Conservation (phyloP, 768 basidiomycete species). For the Flagelloscypha sp. region DNA sequence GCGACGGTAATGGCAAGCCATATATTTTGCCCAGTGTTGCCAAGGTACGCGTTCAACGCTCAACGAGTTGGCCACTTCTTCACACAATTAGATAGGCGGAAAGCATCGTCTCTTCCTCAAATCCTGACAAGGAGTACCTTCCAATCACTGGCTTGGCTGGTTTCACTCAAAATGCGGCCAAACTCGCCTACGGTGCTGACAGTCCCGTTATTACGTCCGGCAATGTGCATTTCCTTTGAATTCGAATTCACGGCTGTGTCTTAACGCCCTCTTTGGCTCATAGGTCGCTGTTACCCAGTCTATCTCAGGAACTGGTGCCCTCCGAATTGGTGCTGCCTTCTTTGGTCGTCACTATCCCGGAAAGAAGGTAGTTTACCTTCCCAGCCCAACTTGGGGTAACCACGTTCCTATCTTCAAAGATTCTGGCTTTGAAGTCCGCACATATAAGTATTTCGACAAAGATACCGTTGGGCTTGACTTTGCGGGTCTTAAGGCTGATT, state of each 20-base stretch:
- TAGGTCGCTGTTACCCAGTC: conserved; percentile 86
- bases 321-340: conserved; percentile 92
- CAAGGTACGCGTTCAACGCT: conserved; percentile 42
- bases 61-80: conserved; percentile 5
- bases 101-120: conserved; percentile 52
- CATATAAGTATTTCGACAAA: conserved; percentile 92
- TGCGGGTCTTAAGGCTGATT: conserved; percentile 79
- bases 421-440: conserved; percentile 87
- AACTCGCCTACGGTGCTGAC: conserved; percentile 86
- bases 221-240: conserved; percentile 41
- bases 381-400: conserved; percentile 95
- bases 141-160: conserved; percentile 86
- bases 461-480: conserved; percentile 89
- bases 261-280: conserved; percentile 7
- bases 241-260: conserved; percentile 1
- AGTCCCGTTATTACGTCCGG: conserved; percentile 64
- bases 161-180: conserved; percentile 80
- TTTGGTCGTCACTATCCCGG: conserved; percentile 82
- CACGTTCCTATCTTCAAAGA: conserved; percentile 91
- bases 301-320: conserved; percentile 96
- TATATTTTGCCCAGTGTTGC: conserved; percentile 86
- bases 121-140: conserved; percentile 90
- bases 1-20: conserved; percentile 91
- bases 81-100: conserved; percentile 53
- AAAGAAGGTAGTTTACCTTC: conserved; percentile 83